A percentile compares a stretch with the other conserved stretches of the same genome.
phyloP scores from a whole-genome alignment of 2,329 filamentous ascomycete genomes.

The Aspergillus persii region DNA sequence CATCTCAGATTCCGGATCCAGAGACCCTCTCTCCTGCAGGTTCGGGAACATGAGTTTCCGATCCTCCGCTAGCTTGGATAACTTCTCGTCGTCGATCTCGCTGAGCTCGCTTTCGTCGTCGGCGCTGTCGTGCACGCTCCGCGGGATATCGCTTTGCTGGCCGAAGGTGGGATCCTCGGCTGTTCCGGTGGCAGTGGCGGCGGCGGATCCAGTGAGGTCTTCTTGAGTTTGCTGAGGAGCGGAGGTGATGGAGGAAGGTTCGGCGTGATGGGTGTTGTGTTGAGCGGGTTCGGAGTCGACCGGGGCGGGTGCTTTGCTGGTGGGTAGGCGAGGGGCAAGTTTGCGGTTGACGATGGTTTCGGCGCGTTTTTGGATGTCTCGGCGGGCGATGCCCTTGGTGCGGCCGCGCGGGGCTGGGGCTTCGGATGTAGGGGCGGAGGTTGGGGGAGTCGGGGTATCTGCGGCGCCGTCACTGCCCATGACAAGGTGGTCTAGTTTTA shows the following conservation, averaged over 20 bases:
- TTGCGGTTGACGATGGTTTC: conserved; percentile 53
- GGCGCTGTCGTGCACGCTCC: conserved; percentile 63
- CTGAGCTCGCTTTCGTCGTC: conserved; percentile 70
- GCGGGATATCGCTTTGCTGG: conserved; percentile 53
- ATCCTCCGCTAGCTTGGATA: conserved; percentile 26
- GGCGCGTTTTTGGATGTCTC: conserved; percentile 59
- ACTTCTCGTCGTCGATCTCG: conserved; percentile 51
- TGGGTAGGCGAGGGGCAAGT: conserved; percentile 28
- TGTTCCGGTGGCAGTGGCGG: conserved; percentile 9
- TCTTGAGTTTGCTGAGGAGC: conserved; percentile 26
- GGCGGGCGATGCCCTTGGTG: conserved; percentile 58
- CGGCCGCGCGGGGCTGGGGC: conserved; percentile 39
- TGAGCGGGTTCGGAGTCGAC: conserved; percentile 22
- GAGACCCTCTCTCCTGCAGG: conserved; percentile 21
- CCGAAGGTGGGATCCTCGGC: conserved; percentile 46
- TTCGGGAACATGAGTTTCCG: conserved; percentile 26
- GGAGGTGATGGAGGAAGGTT: conserved; percentile 39
- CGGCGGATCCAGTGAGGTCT: neutral
- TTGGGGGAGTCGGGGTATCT: conserved; percentile 30
- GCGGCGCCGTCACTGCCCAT: conserved; percentile 36
- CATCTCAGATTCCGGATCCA: conserved; percentile 26
- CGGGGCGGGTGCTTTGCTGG: conserved; percentile 22
- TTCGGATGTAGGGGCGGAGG: conserved; percentile 33
- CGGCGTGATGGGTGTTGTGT: conserved; percentile 11
- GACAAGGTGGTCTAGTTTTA: conserved; percentile 48